Percentiles rank a stretch among this genome's conserved stretches.
Conservation (phyloP, 371 early-diverging fungal species). For the Circinella minor region DNA sequence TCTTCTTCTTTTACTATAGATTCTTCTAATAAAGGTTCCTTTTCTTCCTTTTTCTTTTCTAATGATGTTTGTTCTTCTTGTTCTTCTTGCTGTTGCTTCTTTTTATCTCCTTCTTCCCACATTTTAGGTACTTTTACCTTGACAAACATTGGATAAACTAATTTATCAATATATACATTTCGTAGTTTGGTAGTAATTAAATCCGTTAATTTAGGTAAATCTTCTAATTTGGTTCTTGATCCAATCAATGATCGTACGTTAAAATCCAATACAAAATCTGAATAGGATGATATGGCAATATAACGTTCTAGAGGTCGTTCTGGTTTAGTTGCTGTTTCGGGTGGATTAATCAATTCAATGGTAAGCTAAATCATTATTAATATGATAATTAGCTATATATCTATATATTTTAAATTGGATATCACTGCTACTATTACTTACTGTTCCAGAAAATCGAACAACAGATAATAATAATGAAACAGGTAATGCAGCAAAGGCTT, state of each 20-base stretch:
- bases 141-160: constrained; percentile 66
- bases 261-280: constrained; percentile 83
- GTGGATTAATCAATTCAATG: constrained; percentile 52
- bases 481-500: constrained; percentile 87
- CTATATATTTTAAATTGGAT: too few relatives aligned
- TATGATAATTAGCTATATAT: too few relatives aligned
- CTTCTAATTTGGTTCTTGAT: constrained; percentile 92
- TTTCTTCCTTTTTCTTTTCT: neutral
- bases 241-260: constrained; percentile 89
- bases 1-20: neutral
- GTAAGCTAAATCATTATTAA: constrained; percentile 27
- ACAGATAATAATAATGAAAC: constrained; percentile 84
- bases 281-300: constrained; percentile 66
- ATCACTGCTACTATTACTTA: constrained; percentile 30
- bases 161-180: constrained; percentile 69
- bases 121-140: constrained; percentile 55
- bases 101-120: constrained; percentile 37
- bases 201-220: constrained; percentile 89
- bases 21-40: neutral
- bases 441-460: constrained; percentile 87
- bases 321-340: constrained; percentile 42
- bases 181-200: constrained; percentile 78
- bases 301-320: constrained; percentile 56
- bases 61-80: constrained; percentile 4
- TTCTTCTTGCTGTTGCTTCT: constrained; percentile 23